Conservation (phyloP, 805 yeast species). For the Ogataea methanolica region DNA sequence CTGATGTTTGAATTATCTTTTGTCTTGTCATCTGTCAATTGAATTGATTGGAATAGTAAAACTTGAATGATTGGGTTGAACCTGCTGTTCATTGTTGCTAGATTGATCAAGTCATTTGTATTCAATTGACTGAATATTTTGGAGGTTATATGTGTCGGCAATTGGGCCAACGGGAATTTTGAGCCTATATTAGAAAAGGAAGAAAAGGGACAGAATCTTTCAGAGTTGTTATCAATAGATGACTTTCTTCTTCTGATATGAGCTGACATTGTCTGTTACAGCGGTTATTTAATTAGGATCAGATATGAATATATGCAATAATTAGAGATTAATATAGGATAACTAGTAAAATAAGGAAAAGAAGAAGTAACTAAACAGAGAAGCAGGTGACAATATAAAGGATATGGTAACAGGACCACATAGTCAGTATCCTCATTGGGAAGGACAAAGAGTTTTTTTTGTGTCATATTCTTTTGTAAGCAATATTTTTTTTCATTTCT, state of each 20-base stretch:
- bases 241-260: constrained; percentile 4
- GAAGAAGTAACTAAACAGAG: no score
- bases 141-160: constrained; percentile 1
- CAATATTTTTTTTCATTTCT: no score
- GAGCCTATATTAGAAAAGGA: neutral
- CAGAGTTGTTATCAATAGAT: neutral
- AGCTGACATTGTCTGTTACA: neutral
- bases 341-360: no score
- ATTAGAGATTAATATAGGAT: no score
- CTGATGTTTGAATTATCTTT: neutral
- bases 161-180: neutral
- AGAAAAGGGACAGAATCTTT: neutral
- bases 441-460: no score
- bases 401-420: no score
- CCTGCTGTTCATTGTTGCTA: neutral
- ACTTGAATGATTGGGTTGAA: neutral
- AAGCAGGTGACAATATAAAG: no score
- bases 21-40: constrained; percentile 5
- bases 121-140: neutral
- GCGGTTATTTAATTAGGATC: neutral
- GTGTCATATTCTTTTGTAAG: no score
- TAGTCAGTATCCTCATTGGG: no score
- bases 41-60: constrained; percentile 7
- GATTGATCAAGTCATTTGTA: constrained; percentile 4
- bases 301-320: neutral